Evolutionary conservation across 2,329 filamentous ascomycete genomes (phyloP), one percentile per base, ranked within the genome.

Genomic region (Paracoccidioides lutzii): DNA sequence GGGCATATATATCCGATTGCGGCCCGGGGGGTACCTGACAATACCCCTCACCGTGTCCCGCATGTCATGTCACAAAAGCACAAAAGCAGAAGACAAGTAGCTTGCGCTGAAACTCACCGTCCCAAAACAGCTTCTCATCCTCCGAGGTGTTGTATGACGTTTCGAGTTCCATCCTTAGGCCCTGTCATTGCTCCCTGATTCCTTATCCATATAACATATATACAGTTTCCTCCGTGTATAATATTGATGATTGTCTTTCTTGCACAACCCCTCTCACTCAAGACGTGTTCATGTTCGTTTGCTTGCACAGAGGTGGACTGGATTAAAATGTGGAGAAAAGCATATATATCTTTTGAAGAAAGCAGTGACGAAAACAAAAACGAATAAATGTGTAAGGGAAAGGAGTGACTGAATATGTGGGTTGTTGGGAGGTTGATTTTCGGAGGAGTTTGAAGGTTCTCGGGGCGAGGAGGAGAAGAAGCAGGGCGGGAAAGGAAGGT

Each of bases 71-170:
- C 42, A 44, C 43, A 52, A 53, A 33, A 37, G 45, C 48, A 22
- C 44, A 55, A 52, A 41, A 57, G 15, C 22, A 38, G 38, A 32
- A 22, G 15, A 28, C 14, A 44, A 57, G 22, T 32, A 46, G 37
- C 8, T 30, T 43, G 42, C 30, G 9, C 71, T 62, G 63, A 32
- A 58, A 68, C 79, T 69, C 71, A 95, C 90, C 87, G 73, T 84
- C 79, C 91, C 90, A 96, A 75, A 95, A 90, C 73, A 90, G 84
- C 71, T 89, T 81, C 74, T 89, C 88, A 71, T 82, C 84, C 72
- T 90, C 85, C 32, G 37, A 37, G 37, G n/a, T 71, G 88, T 32
- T 79, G 71, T 81, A 80, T 64, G 78, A 79, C 66, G 80, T 79
- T 72, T 90, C 85, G 73, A 82, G 81, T 75, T 87, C 74, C 81